Evolutionary conservation across 2,329 filamentous ascomycete genomes (phyloP).

Genomic region (Arthrocladium fulminans): DNA sequence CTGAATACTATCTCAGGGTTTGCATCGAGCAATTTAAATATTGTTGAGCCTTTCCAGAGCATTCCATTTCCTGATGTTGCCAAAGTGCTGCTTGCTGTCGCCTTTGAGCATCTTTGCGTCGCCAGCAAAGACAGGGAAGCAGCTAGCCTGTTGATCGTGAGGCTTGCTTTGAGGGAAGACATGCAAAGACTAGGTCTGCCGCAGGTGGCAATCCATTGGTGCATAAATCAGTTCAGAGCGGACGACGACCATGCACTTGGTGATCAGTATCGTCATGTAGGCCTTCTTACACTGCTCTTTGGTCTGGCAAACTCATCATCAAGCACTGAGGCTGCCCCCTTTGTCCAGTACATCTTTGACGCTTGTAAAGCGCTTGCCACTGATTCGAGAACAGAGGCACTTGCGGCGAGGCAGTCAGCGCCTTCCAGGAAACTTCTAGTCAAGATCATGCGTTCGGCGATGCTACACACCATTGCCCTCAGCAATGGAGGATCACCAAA

Average conservation of each 20-base stretch:
- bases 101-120: slow-evolving; percentile 59
- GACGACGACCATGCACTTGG: slow-evolving; percentile 29
- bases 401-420: slow-evolving; percentile 57
- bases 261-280: slow-evolving; percentile 67
- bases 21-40: slow-evolving; percentile 2
- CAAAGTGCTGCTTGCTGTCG: slow-evolving; percentile 60
- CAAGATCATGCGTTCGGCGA: slow-evolving; percentile 71
- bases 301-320: slow-evolving; percentile 64
- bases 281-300: slow-evolving; percentile 68
- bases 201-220: slow-evolving; percentile 60
- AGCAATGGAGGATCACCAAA: slow-evolving; percentile 32
- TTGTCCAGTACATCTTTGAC: slow-evolving; percentile 58
- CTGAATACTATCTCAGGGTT: slow-evolving; percentile 67
- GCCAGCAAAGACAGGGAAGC: slow-evolving; percentile 84
- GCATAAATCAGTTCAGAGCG: slow-evolving; percentile 51
- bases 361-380: slow-evolving; percentile 53
- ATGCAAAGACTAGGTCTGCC: slow-evolving; percentile 74
- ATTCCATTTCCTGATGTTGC: slow-evolving; percentile 59
- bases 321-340: slow-evolving; percentile 62
- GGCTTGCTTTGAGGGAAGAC: slow-evolving; percentile 72
- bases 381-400: slow-evolving; percentile 41
- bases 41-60: slow-evolving; percentile 21
- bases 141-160: slow-evolving; percentile 71
- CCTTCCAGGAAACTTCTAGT: slow-evolving; percentile 72
- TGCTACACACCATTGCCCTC: slow-evolving; percentile 54